Base-by-base conservation (phyloP, 2,329 filamentous ascomycete genomes). In the Parafenestella ontariensis region DNA sequence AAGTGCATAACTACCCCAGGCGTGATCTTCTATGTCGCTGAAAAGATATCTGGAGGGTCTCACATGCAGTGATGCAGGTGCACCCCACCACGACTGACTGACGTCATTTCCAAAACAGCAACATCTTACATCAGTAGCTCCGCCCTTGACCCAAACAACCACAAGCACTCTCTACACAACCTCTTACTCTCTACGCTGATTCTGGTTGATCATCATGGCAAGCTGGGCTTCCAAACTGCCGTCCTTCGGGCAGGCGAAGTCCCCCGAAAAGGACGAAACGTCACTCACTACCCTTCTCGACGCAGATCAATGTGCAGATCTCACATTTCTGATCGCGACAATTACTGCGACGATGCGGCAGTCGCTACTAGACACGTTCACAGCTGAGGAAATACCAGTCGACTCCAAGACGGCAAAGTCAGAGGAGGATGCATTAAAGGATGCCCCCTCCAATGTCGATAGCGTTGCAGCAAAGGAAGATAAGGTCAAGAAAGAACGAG, bases 281-380 rank as follows among this genome's bases (percentile, higher is more conserved):
- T 75, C 72, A 17, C 75, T 82, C 46, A 79, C 77, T 1, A 81
- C 80, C 5, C 73, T 82, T 10, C 73, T 82, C 37, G 75, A 72
- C 5, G 65, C 73, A 33, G 77, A 81, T 39, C 77, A 81, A 63
- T 78, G 80, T 34, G 75, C 73, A 41, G 77, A 81, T 18, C 72
- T 82, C 18, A 81, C 79, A 2, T 74, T 82, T 26, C 67, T 82
- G 15, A 76, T 82, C 33, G 79, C 78, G 5, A 79, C 77, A n/a
- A 77, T 77, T 34, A 81, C 79, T 3, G 77, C 78, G 7, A 70
- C 74, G 0, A 82, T 82, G 79, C 75, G 78, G 20, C 76, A 79
- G 48, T 73, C 68, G 5, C 74, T 82, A 29, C 61, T 77, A 7
- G 75, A 78, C 44, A 76, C 73, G 2, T 82, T 81, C 42, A 63